Evolutionary conservation across 1,284 basidiomycete species (phyloP).

Genomic region (Boletus hoseneyae): DNA sequence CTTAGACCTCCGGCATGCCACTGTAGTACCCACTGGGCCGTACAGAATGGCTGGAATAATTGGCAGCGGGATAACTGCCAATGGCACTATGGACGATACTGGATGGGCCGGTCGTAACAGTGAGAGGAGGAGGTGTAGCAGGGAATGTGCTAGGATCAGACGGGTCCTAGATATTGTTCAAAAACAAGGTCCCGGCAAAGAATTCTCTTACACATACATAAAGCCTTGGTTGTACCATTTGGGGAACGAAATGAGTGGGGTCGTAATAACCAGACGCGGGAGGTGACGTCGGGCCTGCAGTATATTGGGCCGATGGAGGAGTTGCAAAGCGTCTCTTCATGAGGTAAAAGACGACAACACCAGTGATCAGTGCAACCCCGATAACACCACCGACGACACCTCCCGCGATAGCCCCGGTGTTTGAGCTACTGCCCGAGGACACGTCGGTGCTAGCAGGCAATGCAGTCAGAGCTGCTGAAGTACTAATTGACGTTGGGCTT

Average conservation of each 20-base stretch:
- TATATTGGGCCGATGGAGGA: constrained; percentile 16
- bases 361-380: constrained; percentile 29
- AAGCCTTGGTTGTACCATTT: constrained; percentile 29
- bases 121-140: constrained; percentile 17
- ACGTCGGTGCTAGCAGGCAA: not conserved
- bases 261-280: constrained; percentile 4
- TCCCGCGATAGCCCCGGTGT: constrained; percentile 29
- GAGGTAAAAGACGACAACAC: constrained; percentile 25
- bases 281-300: not conserved
- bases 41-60: constrained; percentile 11
- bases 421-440: constrained; percentile 3
- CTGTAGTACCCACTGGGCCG: constrained; percentile 24
- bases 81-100: constrained; percentile 4
- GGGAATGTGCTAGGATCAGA: constrained; percentile 36
- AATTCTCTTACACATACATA: constrained; percentile 24
- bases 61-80: constrained; percentile 10
- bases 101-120: constrained; percentile 8
- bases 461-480: constrained; percentile 8
- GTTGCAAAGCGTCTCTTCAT: constrained; percentile 26
- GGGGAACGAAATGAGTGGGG: constrained; percentile 10
- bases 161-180: constrained; percentile 24
- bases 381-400: constrained; percentile 41
- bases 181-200: not conserved
- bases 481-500: not conserved
- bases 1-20: constrained; percentile 29